These are phyloP conservation scores for Daldinia sp. DNA, from an alignment of 2,329 filamentous ascomycete genomes.

Conservation along the genomic window DNA sequence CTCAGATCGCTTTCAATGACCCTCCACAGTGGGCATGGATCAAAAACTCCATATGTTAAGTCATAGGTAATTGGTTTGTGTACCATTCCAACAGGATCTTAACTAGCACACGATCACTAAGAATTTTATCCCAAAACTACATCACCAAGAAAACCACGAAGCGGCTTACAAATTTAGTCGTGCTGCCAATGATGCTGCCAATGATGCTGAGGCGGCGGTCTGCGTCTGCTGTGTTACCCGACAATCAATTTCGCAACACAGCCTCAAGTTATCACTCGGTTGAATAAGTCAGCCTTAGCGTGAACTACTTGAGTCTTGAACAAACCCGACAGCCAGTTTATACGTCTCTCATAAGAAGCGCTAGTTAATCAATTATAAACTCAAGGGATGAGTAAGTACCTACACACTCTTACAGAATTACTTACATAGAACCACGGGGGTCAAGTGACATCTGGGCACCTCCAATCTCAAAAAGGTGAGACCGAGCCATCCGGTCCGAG, in stretches of 20 bases:
- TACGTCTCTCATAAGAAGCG: neutral
- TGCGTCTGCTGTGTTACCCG: neutral
- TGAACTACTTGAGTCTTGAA: neutral
- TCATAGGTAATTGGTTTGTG: neutral
- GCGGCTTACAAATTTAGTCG: conserved; percentile 11
- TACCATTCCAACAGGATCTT: conserved; percentile 1
- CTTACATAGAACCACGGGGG: neutral
- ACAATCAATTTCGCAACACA: neutral
- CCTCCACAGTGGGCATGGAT: neutral
- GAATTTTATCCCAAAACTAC: conserved; percentile 10
- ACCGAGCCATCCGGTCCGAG: conserved; percentile 18
- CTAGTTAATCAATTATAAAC: neutral
- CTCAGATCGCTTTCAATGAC: neutral
- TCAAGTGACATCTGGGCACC: conserved; percentile 3
- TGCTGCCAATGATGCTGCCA: neutral
- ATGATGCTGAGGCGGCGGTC: neutral
- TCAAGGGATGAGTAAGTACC: no score
- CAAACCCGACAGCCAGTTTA: neutral
- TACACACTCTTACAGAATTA: neutral
- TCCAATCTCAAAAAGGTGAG: conserved; percentile 8
- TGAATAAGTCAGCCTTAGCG: neutral
- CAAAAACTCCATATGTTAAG: neutral
- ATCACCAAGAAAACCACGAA: conserved; percentile 18
- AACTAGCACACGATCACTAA: conserved; percentile 7
- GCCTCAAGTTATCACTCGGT: neutral